A percentile compares a stretch with the other conserved stretches of the same genome.
These are phyloP conservation scores for Amanita molliuscula DNA, from an alignment of 768 basidiomycete species.

Conservation along the genomic window DNA sequence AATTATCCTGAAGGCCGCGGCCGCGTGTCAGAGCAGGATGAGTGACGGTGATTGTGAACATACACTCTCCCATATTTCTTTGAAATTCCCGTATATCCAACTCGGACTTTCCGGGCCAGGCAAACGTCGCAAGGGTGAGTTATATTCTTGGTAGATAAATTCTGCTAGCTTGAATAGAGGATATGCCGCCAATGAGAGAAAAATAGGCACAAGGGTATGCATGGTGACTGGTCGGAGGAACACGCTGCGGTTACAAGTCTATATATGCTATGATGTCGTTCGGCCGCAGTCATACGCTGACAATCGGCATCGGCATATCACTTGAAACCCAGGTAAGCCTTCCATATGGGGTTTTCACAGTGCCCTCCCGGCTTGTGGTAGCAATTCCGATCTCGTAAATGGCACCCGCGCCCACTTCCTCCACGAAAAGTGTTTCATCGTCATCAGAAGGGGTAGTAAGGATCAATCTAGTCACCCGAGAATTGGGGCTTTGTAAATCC, in stretches of 20 bases:
- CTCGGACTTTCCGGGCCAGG: constrained; percentile 39
- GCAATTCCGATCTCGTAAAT: constrained; percentile 47
- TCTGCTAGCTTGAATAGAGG: constrained; percentile 19
- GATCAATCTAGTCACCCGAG: constrained; percentile 4
- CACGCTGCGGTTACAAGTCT: not conserved
- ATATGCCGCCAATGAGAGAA: constrained; percentile 15
- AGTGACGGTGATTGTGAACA: constrained; percentile 4
- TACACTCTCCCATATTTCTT: constrained; percentile 33
- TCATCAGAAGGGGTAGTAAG: constrained; percentile 10
- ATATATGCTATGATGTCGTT: too few relatives aligned
- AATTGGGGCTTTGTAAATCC: constrained; percentile 28
- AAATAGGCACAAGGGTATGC: not conserved
- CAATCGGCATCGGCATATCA: not conserved
- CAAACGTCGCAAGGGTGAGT: constrained; percentile 34
- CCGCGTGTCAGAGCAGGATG: not conserved
- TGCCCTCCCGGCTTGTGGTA: constrained; percentile 22
- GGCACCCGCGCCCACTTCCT: constrained; percentile 14
- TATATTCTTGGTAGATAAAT: constrained; percentile 20
- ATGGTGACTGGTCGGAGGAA: not conserved
- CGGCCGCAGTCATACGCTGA: too few relatives aligned
- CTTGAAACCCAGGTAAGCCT: constrained; percentile 31
- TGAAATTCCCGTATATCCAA: constrained; percentile 38
- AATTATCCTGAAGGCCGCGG: constrained; percentile 25
- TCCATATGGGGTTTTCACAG: constrained; percentile 35
- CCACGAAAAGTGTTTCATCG: constrained; percentile 22